Base-by-base conservation (phyloP, 768 basidiomycete genomes). In the Leucocoprinus leucothites region DNA sequence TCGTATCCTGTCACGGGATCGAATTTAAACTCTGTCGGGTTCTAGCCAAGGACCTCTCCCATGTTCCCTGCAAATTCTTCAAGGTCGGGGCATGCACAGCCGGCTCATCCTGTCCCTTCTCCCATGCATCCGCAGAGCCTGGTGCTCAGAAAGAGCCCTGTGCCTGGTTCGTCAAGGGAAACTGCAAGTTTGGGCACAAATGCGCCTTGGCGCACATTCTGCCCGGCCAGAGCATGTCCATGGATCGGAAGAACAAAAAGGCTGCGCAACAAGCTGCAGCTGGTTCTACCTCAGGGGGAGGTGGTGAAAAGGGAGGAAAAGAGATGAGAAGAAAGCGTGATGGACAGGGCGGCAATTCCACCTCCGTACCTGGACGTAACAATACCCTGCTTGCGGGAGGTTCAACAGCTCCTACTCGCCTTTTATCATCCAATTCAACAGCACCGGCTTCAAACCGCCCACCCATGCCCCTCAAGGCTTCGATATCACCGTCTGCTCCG, bases 41-140 rank as follows among this genome's bases (percentile, higher is more conserved):
- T n/a, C 34, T 67, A 87, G 87, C 86, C 48, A 92, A 93, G 69
- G 91, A 94, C 68, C 81, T 98, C 53, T 91, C 91, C 2, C 94
- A 97, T 78, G 96, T 98, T 13, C 95, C 95, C 1, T 98, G 96
- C 77, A 91, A 96, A 74, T 98, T 98, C 82, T 97, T 86, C 84
- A 91, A 89, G 66, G 89, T 91, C 60, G 93, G 94, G 31, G 87
- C 86, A 11, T 98, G 95, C 71, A 96, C 94, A 3, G 95, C 95
- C 9, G 95, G 95, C 31, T 75, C 91, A 2, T 88, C 90, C 2
- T 98, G 96, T 69, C 93, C 92, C n/a, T 98, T 98, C 80, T 94
- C 94, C 25, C 96, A 98, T 69, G 66, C 69, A 56, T 63, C 77
- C 5, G 72, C 80, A 56, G 90, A 93, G 61, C 86, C 91, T 25